Conservation (phyloP, 2,329 filamentous ascomycete species). For the Pleomassaria siparia region DNA sequence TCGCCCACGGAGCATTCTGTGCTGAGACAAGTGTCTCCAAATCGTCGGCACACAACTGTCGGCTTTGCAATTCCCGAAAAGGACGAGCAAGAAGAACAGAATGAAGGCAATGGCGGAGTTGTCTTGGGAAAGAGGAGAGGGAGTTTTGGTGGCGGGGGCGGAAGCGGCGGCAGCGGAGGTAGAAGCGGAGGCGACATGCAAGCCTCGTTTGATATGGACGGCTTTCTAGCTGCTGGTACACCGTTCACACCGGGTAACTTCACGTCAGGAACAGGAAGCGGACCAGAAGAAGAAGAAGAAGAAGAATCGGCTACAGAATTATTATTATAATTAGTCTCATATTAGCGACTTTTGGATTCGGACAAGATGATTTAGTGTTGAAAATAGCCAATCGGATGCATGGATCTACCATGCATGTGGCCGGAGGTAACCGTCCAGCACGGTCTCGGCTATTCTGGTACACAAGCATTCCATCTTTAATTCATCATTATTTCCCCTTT, state of each 20-base stretch:
- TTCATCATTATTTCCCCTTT: too few species aligned
- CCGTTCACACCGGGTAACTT: constrained; percentile 36
- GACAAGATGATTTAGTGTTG: too few species aligned
- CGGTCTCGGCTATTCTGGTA: too few species aligned
- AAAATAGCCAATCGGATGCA: too few species aligned
- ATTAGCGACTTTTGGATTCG: too few species aligned
- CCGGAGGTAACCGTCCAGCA: too few species aligned
- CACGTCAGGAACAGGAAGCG: constrained; percentile 21
- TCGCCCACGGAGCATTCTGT: constrained; percentile 30
- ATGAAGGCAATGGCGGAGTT: constrained; percentile 8
- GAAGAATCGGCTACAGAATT: constrained; percentile 25
- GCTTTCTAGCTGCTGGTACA: constrained; percentile 42
- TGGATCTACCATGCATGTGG: too few species aligned
- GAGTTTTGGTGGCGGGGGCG: constrained; percentile 12
- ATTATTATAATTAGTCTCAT: background rate
- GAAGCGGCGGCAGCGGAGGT: constrained; percentile 8
- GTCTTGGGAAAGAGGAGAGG: constrained; percentile 16
- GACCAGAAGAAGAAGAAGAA: constrained; percentile 24
- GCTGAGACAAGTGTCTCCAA: constrained; percentile 36
- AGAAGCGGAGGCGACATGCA: constrained; percentile 14
- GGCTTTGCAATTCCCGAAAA: constrained; percentile 22
- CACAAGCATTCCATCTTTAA: too few species aligned
- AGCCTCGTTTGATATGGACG: constrained; percentile 42
- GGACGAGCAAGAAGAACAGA: constrained; percentile 10
- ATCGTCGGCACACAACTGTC: constrained; percentile 33